A percentile compares a stretch with the other conserved stretches of the same genome.
phyloP scores from a whole-genome alignment of 345 rosid species.

The Ricinus communis region DNA sequence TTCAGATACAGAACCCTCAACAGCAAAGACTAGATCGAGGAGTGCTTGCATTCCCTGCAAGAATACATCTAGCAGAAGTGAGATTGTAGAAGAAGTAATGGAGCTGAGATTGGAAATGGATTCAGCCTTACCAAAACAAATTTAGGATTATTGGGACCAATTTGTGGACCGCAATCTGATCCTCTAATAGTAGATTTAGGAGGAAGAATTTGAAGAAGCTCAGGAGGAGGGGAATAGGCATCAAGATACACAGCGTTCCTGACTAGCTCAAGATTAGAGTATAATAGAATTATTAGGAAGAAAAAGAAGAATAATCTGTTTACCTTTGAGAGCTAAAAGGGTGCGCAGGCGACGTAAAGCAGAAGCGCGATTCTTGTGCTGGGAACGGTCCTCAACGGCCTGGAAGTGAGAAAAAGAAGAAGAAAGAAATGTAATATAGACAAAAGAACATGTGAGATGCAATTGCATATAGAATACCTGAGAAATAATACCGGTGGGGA shows the following conservation, averaged over 20 bases:
- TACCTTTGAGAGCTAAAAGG: slow-evolving; percentile 79
- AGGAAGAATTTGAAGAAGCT: slow-evolving; percentile 91
- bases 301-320: background rate
- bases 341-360: slow-evolving; percentile 80
- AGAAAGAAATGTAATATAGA: no score
- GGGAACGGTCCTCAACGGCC: slow-evolving; percentile 90
- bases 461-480: slow-evolving; percentile 42
- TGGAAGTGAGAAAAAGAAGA: slow-evolving; percentile 11
- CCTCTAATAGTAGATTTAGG: slow-evolving; percentile 66
- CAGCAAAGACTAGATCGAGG: slow-evolving; percentile 69
- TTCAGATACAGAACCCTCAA: slow-evolving; percentile 79
- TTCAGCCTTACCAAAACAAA: slow-evolving; percentile 80
- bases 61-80: slow-evolving; percentile 13
- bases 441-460: no score
- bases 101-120: no score
- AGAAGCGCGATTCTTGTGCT: slow-evolving; percentile 87
- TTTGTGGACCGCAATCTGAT: slow-evolving; percentile 67
- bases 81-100: no score
- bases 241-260: slow-evolving; percentile 64
- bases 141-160: slow-evolving; percentile 89
- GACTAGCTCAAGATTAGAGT: slow-evolving; percentile 40
- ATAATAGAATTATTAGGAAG: background rate
- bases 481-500: slow-evolving; percentile 78
- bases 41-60: slow-evolving; percentile 89
- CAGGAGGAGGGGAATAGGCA: slow-evolving; percentile 62